Conservation (phyloP, 805 yeast species). For the Kodamaea leandrae region DNA sequence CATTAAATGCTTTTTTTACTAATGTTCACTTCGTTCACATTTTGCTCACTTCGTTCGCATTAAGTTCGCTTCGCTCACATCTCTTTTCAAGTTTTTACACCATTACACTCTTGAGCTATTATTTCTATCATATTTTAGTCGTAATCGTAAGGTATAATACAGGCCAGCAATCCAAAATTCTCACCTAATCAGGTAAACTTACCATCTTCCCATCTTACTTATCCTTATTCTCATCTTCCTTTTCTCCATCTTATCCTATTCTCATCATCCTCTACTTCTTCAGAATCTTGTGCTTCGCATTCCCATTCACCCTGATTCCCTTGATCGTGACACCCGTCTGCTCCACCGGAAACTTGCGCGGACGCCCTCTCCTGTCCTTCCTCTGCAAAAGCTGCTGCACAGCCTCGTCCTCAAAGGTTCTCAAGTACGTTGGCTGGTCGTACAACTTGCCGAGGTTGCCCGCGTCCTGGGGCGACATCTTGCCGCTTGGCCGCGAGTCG, state of each 20-base stretch:
- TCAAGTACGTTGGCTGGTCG: constrained; percentile 29
- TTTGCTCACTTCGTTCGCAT: too few species aligned
- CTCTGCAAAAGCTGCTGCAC: constrained; percentile 34
- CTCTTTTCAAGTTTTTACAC: too few species aligned
- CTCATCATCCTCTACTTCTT: constrained; percentile 5
- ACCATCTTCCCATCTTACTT: too few species aligned
- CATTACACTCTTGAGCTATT: too few species aligned
- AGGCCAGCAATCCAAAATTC: too few species aligned
- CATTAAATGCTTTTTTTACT: too few species aligned
- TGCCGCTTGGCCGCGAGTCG: constrained; percentile 3
- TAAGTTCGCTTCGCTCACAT: too few species aligned
- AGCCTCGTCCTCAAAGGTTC: constrained; percentile 31
- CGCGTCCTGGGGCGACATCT: constrained; percentile 4
- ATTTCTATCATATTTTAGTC: too few species aligned
- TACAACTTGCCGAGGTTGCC: constrained; percentile 18
- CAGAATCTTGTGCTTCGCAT: constrained; percentile 9
- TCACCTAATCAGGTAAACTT: too few species aligned
- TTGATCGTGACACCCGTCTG: constrained; percentile 44
- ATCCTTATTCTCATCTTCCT: not conserved
- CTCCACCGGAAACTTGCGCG: constrained; percentile 49
- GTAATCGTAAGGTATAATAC: too few species aligned
- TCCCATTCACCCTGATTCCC: constrained; percentile 42
- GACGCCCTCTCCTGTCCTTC: constrained; percentile 50
- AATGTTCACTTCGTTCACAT: too few species aligned
- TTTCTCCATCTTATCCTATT: constrained; percentile 3